Conservation (phyloP, 2,329 filamentous ascomycete genomes). For the Fusarium solani-melongenae region DNA sequence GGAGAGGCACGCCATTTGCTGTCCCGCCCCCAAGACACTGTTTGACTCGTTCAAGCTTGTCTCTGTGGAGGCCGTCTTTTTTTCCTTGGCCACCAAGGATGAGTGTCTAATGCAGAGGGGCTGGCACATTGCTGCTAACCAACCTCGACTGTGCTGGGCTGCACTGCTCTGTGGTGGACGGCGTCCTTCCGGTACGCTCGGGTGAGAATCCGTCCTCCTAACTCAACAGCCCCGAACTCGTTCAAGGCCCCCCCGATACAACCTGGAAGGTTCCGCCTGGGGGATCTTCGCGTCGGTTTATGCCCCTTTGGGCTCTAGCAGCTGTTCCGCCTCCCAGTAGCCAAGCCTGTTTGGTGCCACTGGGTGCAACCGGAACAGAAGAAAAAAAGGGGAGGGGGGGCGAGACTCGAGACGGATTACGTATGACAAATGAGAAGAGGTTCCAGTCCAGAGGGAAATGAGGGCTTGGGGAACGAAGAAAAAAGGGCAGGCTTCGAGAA, state of each 20-base stretch:
- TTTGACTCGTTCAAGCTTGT: slow-evolving; percentile 8
- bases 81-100: background rate
- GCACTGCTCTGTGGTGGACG: background rate
- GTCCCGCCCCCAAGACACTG: background rate
- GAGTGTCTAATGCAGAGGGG: background rate
- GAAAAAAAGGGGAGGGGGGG: slow-evolving; percentile 2
- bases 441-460: background rate
- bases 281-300: slow-evolving; percentile 23
- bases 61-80: background rate
- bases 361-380: slow-evolving; percentile 18
- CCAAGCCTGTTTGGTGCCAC: slow-evolving; percentile 19
- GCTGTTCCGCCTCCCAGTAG: slow-evolving; percentile 11
- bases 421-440: slow-evolving; percentile 3
- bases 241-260: slow-evolving; percentile 1
- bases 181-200: slow-evolving; percentile 14
- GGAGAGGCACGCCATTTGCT: slow-evolving; percentile 10
- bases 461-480: background rate
- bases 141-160: background rate
- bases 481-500: background rate
- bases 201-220: slow-evolving; percentile 21
- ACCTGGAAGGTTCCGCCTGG: slow-evolving; percentile 23
- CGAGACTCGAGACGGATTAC: slow-evolving; percentile 10
- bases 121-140: slow-evolving; percentile 3
- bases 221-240: slow-evolving; percentile 11
- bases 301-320: slow-evolving; percentile 26